phyloP scores from a whole-genome alignment of 2,329 filamentous ascomycete species.

The Graphium sp. region DNA sequence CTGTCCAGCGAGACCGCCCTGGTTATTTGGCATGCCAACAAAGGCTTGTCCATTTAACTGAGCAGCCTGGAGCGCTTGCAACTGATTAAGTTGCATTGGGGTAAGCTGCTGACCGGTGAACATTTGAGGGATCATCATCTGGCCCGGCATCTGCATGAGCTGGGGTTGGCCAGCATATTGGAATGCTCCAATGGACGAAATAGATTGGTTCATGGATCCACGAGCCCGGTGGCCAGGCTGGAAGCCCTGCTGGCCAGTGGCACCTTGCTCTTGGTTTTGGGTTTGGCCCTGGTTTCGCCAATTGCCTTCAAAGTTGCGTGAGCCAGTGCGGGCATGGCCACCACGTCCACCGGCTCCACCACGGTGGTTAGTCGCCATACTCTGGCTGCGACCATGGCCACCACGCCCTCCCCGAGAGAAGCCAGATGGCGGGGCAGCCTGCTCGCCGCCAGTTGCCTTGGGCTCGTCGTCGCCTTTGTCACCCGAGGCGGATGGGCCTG shows the following conservation, averaged over 20 bases:
- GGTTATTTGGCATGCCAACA: conserved; percentile 49
- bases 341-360: conserved; percentile 46
- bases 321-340: conserved; percentile 66
- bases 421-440: conserved; percentile 17
- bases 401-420: conserved; percentile 35
- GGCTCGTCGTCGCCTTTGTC: conserved; percentile 39
- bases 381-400: conserved; percentile 67
- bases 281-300: conserved; percentile 69
- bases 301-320: conserved; percentile 93
- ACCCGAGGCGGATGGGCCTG: conserved; percentile 51
- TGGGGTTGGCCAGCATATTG: conserved; percentile 80
- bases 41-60: conserved; percentile 66
- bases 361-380: conserved; percentile 66
- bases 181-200: conserved; percentile 71
- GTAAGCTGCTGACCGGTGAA: conserved; percentile 76
- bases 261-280: conserved; percentile 43
- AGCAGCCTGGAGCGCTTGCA: conserved; percentile 82
- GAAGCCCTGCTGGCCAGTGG: conserved; percentile 50
- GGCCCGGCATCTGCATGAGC: conserved; percentile 69
- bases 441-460: conserved; percentile 11
- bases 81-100: conserved; percentile 72
- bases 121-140: conserved; percentile 75
- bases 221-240: conserved; percentile 84
- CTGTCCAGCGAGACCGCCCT: conserved; percentile 43
- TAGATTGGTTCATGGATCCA: conserved; percentile 71